These are phyloP conservation scores for Cyberlindnera misumaiensis DNA, from an alignment of 805 yeast species.

Conservation along the genomic window DNA sequence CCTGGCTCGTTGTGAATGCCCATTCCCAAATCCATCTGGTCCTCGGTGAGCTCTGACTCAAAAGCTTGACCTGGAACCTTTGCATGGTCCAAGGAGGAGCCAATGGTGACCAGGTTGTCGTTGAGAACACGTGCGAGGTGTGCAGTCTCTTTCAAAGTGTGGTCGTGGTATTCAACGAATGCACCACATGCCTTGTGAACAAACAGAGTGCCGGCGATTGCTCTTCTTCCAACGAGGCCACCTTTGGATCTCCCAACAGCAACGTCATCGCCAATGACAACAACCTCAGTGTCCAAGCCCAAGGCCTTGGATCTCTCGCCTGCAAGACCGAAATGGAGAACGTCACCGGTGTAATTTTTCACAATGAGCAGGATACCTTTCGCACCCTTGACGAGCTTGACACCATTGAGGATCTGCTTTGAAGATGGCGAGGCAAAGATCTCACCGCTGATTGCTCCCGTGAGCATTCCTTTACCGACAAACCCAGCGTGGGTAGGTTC, in stretches of 20 bases:
- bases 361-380: slow-evolving; percentile 75
- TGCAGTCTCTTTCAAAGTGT: slow-evolving; percentile 45
- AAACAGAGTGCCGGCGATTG: slow-evolving; percentile 83
- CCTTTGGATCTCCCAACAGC: slow-evolving; percentile 90
- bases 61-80: slow-evolving; percentile 78
- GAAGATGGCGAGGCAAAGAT: slow-evolving; percentile 96
- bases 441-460: slow-evolving; percentile 86
- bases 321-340: slow-evolving; percentile 86
- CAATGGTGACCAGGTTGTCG: slow-evolving; percentile 72
- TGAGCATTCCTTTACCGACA: slow-evolving; percentile 76
- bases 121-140: slow-evolving; percentile 55
- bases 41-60: slow-evolving; percentile 43
- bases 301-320: slow-evolving; percentile 79
- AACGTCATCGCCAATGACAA: slow-evolving; percentile 85
- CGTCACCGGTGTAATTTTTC: slow-evolving; percentile 93
- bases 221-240: slow-evolving; percentile 90
- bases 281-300: slow-evolving; percentile 66
- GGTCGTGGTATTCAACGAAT: slow-evolving; percentile 40
- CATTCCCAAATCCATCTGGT: slow-evolving; percentile 86
- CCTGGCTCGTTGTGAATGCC: slow-evolving; percentile 98
- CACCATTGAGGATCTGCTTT: slow-evolving; percentile 71
- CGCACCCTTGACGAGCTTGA: slow-evolving; percentile 34
- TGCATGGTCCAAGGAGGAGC: slow-evolving; percentile 84
- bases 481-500: slow-evolving; percentile 93
- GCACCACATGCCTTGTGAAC: slow-evolving; percentile 87